A percentile compares a stretch with the other conserved stretches of the same genome.
These are phyloP conservation scores for Penicillium sp. DNA, from an alignment of 2,329 filamentous ascomycete genomes.

Conservation along the genomic window DNA sequence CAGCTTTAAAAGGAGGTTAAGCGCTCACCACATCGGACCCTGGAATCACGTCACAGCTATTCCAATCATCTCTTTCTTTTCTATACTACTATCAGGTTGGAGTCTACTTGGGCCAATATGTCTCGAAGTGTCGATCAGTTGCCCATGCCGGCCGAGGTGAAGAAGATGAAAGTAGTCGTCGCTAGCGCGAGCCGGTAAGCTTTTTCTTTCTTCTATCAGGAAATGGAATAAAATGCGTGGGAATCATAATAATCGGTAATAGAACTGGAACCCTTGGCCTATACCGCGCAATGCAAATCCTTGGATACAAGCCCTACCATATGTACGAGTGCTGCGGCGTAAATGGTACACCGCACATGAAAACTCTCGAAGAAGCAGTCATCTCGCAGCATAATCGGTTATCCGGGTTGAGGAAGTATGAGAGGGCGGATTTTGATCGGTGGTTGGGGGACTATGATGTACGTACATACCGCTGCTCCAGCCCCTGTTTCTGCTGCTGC, in stretches of 20 bases:
- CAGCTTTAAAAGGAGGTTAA: not conserved
- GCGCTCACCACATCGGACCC: not conserved
- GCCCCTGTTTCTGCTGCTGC: no score
- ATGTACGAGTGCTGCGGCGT: conserved; percentile 19
- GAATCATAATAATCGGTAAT: not conserved
- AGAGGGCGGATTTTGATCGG: conserved; percentile 19
- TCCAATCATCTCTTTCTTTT: not conserved
- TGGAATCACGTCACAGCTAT: not conserved
- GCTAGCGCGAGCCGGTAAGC: conserved; percentile 29
- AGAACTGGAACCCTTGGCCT: conserved; percentile 31
- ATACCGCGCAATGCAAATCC: conserved; percentile 24
- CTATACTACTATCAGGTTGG: not conserved
- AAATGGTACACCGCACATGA: conserved; percentile 19
- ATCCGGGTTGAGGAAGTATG: conserved; percentile 20
- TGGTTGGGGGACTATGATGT: conserved; percentile 28
- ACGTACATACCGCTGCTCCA: no score
- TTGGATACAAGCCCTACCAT: conserved; percentile 31
- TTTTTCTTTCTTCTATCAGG: not conserved
- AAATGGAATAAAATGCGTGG: not conserved
- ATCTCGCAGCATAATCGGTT: conserved; percentile 24
- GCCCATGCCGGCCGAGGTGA: conserved; percentile 16
- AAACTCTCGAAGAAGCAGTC: conserved; percentile 20
- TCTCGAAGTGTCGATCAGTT: conserved; percentile 25
- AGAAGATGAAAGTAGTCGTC: conserved; percentile 27
- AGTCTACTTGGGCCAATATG: conserved; percentile 12